Base-by-base conservation (phyloP, 2,329 filamentous ascomycete species). In the Fusarium metavorans region DNA sequence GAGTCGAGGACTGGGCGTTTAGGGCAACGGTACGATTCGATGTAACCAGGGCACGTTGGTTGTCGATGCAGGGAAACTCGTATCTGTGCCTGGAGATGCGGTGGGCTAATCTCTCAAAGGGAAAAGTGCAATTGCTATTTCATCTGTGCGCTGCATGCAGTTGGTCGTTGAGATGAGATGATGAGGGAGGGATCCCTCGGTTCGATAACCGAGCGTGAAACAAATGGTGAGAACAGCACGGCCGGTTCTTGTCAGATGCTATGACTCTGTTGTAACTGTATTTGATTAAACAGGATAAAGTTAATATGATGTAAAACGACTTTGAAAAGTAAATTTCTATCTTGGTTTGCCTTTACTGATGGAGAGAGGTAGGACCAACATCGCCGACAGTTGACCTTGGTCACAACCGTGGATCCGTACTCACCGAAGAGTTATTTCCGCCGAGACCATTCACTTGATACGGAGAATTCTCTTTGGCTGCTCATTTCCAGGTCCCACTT, bases 31-130 rank as follows among this genome's bases (percentile, higher is more conserved):
- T 32, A 16, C 34, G 20, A 54, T 66, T 54, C 25, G 64, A 68
- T 65, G 64, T 66, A 65, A 69, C n/a, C 54, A 75, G 65, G 72
- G 68, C 64, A 52, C 23, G 30, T 54, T 43, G 18, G 34, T 25
- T 32, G 16, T 20, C 30, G 23, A 27, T 34, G 43, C 63, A 72
- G 30, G 72, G 62, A 59, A 57, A 27, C 62, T 64, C 35, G 65
- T 70, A 41, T 60, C 35, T 25, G 60, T 20, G 16, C 18, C 43
- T 63, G 16, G 37, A 35, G 32, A 16, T 48, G 14, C 48, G 48
- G 48, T 52, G 48, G 48, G 14, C 27, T 30, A 20, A 52, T 52
- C 7, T 52, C 48, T n/a, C 6, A 32, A 52, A 32, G 48, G 48
- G 48, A 52, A 52, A 52, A 52, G 48, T 32, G 48, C 48, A 52